A percentile compares a stretch with the other conserved stretches of the same genome.
These are phyloP conservation scores for Lentinula raphanica DNA, from an alignment of 768 basidiomycete genomes.

Conservation along the genomic window DNA sequence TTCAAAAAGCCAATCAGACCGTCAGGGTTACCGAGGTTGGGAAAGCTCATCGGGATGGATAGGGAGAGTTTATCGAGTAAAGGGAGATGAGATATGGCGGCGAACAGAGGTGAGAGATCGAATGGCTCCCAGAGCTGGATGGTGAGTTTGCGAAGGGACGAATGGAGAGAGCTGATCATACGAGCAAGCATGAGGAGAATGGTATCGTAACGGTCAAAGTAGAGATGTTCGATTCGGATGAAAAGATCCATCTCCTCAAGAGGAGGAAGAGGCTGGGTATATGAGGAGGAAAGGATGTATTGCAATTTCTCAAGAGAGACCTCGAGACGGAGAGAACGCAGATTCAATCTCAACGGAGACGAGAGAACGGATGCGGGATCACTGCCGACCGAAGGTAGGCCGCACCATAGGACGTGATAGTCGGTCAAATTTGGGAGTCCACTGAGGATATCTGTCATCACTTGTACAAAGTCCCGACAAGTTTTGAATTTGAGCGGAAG, in stretches of 20 bases:
- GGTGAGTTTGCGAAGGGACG: slow-evolving; percentile 32
- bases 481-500: slow-evolving; percentile 24
- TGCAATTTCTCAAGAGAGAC: slow-evolving; percentile 14
- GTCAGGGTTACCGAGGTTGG: slow-evolving; percentile 37
- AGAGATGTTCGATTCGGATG: slow-evolving; percentile 33
- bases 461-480: slow-evolving; percentile 33
- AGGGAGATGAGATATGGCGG: slow-evolving; percentile 27
- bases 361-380: slow-evolving; percentile 15
- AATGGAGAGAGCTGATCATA: slow-evolving; percentile 29
- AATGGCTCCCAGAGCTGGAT: slow-evolving; percentile 41
- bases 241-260: slow-evolving; percentile 39
- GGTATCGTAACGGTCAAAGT: slow-evolving; percentile 18
- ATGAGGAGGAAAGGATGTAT: background rate
- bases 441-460: slow-evolving; percentile 38
- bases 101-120: slow-evolving; percentile 39
- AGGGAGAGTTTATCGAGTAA: slow-evolving; percentile 29
- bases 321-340: slow-evolving; percentile 12
- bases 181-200: slow-evolving; percentile 35
- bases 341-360: slow-evolving; percentile 1
- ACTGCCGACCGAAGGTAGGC: slow-evolving; percentile 24
- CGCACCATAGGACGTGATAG: slow-evolving; percentile 47
- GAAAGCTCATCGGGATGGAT: slow-evolving; percentile 32
- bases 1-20: slow-evolving; percentile 32
- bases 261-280: background rate
- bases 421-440: slow-evolving; percentile 41